phyloP scores from a whole-genome alignment of 257 asterid genomes.

The Solanum microdontum region DNA sequence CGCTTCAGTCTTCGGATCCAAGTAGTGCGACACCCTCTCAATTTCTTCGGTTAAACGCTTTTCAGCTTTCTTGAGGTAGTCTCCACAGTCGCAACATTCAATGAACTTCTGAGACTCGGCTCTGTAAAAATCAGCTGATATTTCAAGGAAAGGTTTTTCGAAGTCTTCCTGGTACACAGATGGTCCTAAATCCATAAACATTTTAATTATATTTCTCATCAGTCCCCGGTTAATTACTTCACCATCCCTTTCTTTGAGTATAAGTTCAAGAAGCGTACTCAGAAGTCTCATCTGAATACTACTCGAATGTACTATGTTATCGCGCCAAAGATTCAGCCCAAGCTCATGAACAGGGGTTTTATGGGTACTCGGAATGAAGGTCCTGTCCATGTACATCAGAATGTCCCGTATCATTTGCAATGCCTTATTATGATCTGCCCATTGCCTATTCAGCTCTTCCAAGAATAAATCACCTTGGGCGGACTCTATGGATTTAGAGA shows the following conservation, averaged over 20 bases:
- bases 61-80: constrained; percentile 76
- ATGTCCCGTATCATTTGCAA: constrained; percentile 80
- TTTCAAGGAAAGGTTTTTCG: constrained; percentile 73
- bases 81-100: constrained; percentile 79
- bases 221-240: constrained; percentile 85
- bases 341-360: constrained; percentile 78
- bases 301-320: constrained; percentile 57
- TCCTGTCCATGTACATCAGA: constrained; percentile 87
- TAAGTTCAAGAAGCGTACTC: constrained; percentile 59
- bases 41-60: constrained; percentile 75
- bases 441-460: constrained; percentile 72
- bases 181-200: constrained; percentile 81
- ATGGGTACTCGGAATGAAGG: constrained; percentile 55
- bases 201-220: constrained; percentile 69
- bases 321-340: constrained; percentile 88
- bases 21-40: constrained; percentile 75
- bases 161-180: constrained; percentile 77
- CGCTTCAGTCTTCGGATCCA: constrained; percentile 62
- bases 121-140: constrained; percentile 75
- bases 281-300: constrained; percentile 64
- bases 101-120: constrained; percentile 83
- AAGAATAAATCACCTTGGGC: constrained; percentile 70
- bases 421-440: constrained; percentile 81
- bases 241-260: constrained; percentile 59
- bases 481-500: constrained; percentile 57